Evolutionary conservation across 306 rosid genomes (phyloP), one percentile per base, ranked within the genome.

Genomic region (Acacia melanoxylon): DNA sequence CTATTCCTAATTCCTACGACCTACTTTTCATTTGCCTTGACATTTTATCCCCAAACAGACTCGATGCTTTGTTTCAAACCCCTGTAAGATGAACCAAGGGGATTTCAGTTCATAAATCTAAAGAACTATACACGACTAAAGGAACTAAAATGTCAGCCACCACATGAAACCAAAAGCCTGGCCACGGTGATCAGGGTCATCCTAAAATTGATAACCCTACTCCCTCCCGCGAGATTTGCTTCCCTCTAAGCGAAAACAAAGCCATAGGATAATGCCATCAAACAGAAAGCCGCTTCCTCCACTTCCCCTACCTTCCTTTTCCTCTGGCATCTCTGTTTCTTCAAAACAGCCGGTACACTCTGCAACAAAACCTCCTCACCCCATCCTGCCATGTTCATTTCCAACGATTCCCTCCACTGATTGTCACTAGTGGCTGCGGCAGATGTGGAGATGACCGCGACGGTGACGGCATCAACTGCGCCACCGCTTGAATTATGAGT

Each of bases 271-370:
- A 94, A 74, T 8, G 94, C 94, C 90, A 94, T 88, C 80, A 94
- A 83, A 49, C 89, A 91, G n/a, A 90, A 73, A 15, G 98, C 98
- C 0, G 94, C 97, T 65, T 89, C 92, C 83, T 92, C 94, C 67
- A 88, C 98, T 68, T 94, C 98, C 8, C 90, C 90, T 63, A 90
- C 29, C 77, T 82, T 87, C 49, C 86, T 81, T 85, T 35, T 74
- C 78, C 81, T 78, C 80, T 80, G 81, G 8, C 77, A 79, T 75
- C 89, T 80, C 79, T 83, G 87, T 83, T 87, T 89, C 86, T 89
- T 86, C 76, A 73, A 44, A 37, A 69, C 52, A 0, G 81, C 80
- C 5, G 85, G 67, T 20, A 84, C 49, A 4, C 68, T 81, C 42
- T 85, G 82, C 83, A 86, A 31, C 75, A 76, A 46, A 54, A 89